phyloP scores from a whole-genome alignment of 495 filamentous ascomycete species.

The Penicillium odoratum region DNA sequence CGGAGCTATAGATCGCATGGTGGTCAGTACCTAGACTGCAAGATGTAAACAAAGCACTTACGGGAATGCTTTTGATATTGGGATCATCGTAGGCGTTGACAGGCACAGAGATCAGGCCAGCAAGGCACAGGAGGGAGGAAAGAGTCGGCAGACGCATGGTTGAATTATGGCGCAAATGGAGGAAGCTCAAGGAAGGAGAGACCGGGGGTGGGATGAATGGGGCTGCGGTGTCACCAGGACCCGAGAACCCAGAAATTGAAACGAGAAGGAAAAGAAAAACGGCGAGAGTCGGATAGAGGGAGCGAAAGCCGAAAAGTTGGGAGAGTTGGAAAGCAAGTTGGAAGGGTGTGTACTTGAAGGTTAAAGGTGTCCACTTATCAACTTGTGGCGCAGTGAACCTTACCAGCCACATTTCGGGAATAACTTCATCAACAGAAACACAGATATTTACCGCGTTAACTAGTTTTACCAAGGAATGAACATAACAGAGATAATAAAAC shows the following conservation, averaged over 20 bases:
- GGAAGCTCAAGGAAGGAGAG: conserved; percentile 30
- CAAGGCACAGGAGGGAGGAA: conserved; percentile 41
- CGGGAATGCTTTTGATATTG: conserved; percentile 59
- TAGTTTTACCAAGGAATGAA: no score
- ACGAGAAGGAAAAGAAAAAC: conserved; percentile 16
- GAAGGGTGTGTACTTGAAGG: conserved; percentile 8
- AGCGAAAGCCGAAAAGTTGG: conserved; percentile 14
- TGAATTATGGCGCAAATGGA: conserved; percentile 25
- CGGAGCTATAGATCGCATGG: conserved; percentile 55
- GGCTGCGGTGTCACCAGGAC: conserved; percentile 33
- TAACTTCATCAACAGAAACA: background rate
- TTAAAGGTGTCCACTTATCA: conserved; percentile 37
- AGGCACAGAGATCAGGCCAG: conserved; percentile 34
- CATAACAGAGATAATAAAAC: background rate
- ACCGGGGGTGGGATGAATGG: conserved; percentile 25
- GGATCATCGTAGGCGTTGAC: conserved; percentile 38
- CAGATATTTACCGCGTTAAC: no score
- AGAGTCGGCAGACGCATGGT: conserved; percentile 42
- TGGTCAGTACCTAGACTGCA: conserved; percentile 22
- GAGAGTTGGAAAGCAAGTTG: conserved; percentile 1
- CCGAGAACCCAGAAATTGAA: conserved; percentile 19
- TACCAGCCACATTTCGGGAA: conserved; percentile 27
- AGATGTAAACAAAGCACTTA: conserved; percentile 28
- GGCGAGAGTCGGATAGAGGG: conserved; percentile 13
- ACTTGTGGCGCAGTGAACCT: conserved; percentile 27